Evolutionary conservation across 2,329 filamentous ascomycete genomes (phyloP).

Genomic region (Westerdykella aurantiaca): DNA sequence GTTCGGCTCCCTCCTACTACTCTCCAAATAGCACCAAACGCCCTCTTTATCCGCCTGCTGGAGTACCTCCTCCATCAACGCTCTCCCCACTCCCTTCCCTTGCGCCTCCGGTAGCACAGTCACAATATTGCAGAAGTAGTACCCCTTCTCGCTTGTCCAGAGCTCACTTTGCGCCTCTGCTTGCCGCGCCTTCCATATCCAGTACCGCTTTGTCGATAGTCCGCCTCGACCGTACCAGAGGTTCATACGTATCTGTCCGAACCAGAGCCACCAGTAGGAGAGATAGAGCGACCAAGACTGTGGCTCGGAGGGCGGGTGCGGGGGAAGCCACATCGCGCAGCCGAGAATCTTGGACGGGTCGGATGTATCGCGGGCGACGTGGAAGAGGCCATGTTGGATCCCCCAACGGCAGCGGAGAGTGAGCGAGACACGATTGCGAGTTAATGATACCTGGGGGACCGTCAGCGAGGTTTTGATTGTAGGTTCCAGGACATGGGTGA

Average conservation of each 20-base stretch:
- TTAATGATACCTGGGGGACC: slow-evolving; percentile 48
- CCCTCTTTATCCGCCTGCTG: slow-evolving; percentile 59
- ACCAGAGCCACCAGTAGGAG: slow-evolving; percentile 60
- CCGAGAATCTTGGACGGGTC: slow-evolving; percentile 53
- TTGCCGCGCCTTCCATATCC: slow-evolving; percentile 66
- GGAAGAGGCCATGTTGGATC: slow-evolving; percentile 63
- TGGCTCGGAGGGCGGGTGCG: slow-evolving; percentile 44
- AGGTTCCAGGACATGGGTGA: slow-evolving; percentile 4
- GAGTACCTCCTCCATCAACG: slow-evolving; percentile 59
- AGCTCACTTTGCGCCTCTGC: slow-evolving; percentile 55
- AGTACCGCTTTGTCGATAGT: slow-evolving; percentile 61
- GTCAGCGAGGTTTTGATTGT: not conserved
- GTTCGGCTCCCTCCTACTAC: slow-evolving; percentile 62
- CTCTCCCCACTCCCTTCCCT: slow-evolving; percentile 60
- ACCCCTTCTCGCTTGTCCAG: slow-evolving; percentile 61
- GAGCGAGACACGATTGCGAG: slow-evolving; percentile 58
- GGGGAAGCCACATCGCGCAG: slow-evolving; percentile 67
- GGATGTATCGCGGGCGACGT: slow-evolving; percentile 59
- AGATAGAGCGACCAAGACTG: slow-evolving; percentile 58
- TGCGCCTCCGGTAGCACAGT: slow-evolving; percentile 61
- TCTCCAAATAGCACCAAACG: slow-evolving; percentile 64
- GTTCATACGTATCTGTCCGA: slow-evolving; percentile 62
- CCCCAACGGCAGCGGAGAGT: slow-evolving; percentile 64
- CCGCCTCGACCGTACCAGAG: slow-evolving; percentile 63
- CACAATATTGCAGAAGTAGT: slow-evolving; percentile 73